Percentiles rank a stretch among this genome's conserved stretches.
These are phyloP conservation scores for Coemansia sp. DNA, from an alignment of 192 early-diverging fungal species.

Conservation along the genomic window DNA sequence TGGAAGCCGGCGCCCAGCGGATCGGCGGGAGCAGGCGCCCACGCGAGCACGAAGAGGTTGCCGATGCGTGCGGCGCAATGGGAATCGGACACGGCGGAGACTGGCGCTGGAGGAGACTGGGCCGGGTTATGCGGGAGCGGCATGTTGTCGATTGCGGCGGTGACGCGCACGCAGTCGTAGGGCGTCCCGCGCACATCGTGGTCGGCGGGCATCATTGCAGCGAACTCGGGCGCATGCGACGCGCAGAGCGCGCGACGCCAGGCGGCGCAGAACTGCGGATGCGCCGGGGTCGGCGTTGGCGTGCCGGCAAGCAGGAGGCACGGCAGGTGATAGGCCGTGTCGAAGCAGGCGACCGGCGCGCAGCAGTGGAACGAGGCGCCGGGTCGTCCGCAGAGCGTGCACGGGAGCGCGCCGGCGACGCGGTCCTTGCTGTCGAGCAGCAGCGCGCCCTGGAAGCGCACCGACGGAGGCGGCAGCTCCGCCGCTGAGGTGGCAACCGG, in stretches of 20 bases:
- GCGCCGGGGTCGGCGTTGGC: neutral
- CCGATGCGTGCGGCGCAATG: conserved; percentile 2
- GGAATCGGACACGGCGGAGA: neutral
- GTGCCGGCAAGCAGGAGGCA: conserved; percentile 38
- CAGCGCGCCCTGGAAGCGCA: conserved; percentile 36
- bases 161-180: conserved; percentile 20
- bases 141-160: conserved; percentile 6
- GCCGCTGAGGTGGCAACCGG: conserved; percentile 7
- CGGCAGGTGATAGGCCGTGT: conserved; percentile 45
- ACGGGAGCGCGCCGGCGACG: conserved; percentile 4
- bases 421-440: conserved; percentile 6
- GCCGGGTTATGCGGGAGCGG: too few species aligned
- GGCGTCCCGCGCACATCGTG: conserved; percentile 14
- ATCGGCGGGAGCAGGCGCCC: neutral
- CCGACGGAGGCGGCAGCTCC: neutral
- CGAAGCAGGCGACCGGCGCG: conserved; percentile 37
- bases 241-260: conserved; percentile 50
- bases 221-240: conserved; percentile 33
- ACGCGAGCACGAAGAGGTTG: conserved; percentile 22
- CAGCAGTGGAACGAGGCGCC: conserved; percentile 52
- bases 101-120: neutral
- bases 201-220: conserved; percentile 41
- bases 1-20: conserved; percentile 5
- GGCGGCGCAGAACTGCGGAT: conserved; percentile 31
- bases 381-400: conserved; percentile 28